Evolutionary conservation across 257 asterid species (phyloP), one percentile per base, ranked within the genome.

Genomic region (Mitragyna speciosa): DNA sequence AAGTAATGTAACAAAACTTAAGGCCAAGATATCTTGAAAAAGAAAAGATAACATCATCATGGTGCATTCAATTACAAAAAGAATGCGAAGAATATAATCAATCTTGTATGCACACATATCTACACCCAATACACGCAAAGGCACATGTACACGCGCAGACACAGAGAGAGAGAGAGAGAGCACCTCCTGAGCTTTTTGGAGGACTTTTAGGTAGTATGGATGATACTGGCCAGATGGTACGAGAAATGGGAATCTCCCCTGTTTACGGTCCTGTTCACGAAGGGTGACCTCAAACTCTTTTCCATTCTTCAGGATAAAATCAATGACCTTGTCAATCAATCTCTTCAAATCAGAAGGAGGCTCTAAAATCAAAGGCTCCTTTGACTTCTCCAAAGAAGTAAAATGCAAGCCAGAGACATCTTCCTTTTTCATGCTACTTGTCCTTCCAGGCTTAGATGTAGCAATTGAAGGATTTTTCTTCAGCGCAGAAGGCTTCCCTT

Each of bases 311-410:
- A 83, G 47, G 48, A 94, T 86, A 86, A 90, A 90, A 76, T 96
- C 97, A 78, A 92, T 96, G 77, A 96, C 85, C 88, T 91, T 94
- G 51, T 89, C 92, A 63, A 96, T 87, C 86, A 90, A 77, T 83
- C 85, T 92, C 91, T 87, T 92, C 36, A 94, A 17, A 65, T 92
- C 98, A 79, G 92, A 88, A 36, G 97, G 93, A 74, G 98, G 99
- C 87, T 96, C 99, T 83, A 85, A 12, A 81, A 87, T 70, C 65
- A 83, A 24, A 49, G 90, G 88, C 77, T 84, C 86, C 83, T 81
- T 86, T 51, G 78, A 56, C 79, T 86, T 93, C 84, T 80, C 88
- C 33, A 76, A 82, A 61, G 82, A 77, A 74, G 83, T 72, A 72
- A 83, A 76, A 66, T 47, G 7, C 67, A 86, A 86, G 81, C 84